Evolutionary conservation across 1,139 yeast genomes (phyloP), one percentile per base, ranked within the genome.

Genomic region (Magnusiomyces sp.): DNA sequence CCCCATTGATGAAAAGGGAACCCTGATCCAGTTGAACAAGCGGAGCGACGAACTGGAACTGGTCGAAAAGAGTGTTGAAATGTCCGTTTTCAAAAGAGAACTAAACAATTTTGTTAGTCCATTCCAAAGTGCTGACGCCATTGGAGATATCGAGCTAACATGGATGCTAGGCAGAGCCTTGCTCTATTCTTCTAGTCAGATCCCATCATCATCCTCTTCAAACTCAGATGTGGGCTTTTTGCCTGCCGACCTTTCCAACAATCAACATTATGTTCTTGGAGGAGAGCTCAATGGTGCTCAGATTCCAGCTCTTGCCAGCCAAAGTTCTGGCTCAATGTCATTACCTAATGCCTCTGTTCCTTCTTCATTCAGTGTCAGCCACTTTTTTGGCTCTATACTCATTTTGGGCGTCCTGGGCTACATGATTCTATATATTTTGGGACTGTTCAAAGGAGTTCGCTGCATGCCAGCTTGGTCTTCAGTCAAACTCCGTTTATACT

Each of bases 111-210:
- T 65, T 48, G 52, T 61, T 27, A 73, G 76, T 49, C 72, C 84
- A 0, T 76, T 86, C 55, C 77, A 76, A 51, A 71, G 84, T 31
- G 80, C 81, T 17, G 82, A 82, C 53, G 71, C 75, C 44, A 69
- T 85, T 46, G 78, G 79, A 41, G 88, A 86, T 0, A 68, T 77
- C 2, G 80, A 81, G 41, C 78, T 85, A 53, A 77, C 92, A 1
- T 87, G 95, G 95, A 85, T 95, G 1, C 66, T 86, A 43, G 95
- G 95, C 1, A 71, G 88, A 49, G 94, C 92, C 3, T 65, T 86
- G 5, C 64, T 87, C 19, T 86, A 86, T 60, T 70, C 74, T 0
- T 71, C 76, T 13, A 60, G 64, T 36, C 63, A 59, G 40, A 55
- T 62, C 7, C 62, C 61, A 13, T 54, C 65, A 1, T 17, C 38